Evolutionary conservation across 139 green algal genomes (phyloP), one percentile per base, ranked within the genome.

Genomic region (Micractinium conductrix): DNA sequence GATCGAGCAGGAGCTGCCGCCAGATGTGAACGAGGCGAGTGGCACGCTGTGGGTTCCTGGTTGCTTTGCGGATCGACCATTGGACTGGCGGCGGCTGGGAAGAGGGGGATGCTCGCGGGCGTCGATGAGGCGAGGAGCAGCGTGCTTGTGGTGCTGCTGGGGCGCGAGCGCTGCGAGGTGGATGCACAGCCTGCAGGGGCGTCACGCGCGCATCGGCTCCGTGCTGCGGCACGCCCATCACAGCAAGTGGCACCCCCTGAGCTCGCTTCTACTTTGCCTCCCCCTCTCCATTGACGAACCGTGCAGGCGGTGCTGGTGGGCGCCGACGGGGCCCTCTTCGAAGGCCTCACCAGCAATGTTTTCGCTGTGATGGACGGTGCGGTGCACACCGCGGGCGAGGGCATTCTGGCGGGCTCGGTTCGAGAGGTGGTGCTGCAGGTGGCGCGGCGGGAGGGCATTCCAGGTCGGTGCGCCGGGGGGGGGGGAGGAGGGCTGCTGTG

Each of bases 301-400:
- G 8, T 71, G 68, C 78, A 89, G 69, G 62, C 87, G 5, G 67
- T 90, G 38, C 72, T 88, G 44, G 53, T 84, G 42, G 69, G 86
- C 30, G 81, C 33, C 9, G 44, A 83, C 6, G 89, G 89, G 12
- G 30, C 5, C 9, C 44, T 95, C 44, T 81, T 87, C 0, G 92
- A 95, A 70, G 92, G 92, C 19, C 67, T 91, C 19, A 89, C 73
- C 42, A 87, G 65, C 67, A 95, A 95, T 78, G 93, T 95, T 53
- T 95, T 94, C 63, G 92, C 87, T 24, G 60, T 95, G 43, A 19
- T 80, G 22, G 80, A 73, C 17, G 91, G 89, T 26, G 68, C 53
- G 35, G 38, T 93, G 24, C 60, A 88, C 55, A 95, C 92, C 26
- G 91, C 92, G 21, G 88, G 88, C 0, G 87, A 92, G 70, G 92